These are phyloP conservation scores for Clarireedia paspali DNA, from an alignment of 2,329 filamentous ascomycete species.

Conservation along the genomic window DNA sequence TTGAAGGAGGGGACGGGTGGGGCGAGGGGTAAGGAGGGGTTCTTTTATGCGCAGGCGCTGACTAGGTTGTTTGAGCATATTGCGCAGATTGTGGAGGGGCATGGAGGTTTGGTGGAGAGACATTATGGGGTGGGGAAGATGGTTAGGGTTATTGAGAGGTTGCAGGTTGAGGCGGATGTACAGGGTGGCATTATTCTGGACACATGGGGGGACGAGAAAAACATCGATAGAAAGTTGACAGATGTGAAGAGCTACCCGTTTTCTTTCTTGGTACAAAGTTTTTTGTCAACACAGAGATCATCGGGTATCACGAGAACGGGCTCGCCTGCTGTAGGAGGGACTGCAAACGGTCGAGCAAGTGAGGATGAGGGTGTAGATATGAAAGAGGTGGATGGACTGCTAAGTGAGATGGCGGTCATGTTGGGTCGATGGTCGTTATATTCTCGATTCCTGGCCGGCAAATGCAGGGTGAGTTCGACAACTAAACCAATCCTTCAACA, in stretches of 20 bases:
- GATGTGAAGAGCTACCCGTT: constrained; percentile 98
- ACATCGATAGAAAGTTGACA: constrained; percentile 76
- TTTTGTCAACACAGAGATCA: constrained; percentile 62
- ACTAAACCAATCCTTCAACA: constrained; percentile 18
- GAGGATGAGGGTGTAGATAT: constrained; percentile 94
- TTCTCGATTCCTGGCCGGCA: constrained; percentile 77
- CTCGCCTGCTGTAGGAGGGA: constrained; percentile 62
- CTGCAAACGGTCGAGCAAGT: constrained; percentile 49
- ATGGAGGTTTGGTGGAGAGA: constrained; percentile 82
- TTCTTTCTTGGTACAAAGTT: constrained; percentile 93
- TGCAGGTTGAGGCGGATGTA: constrained; percentile 91
- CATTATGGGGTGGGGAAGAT: constrained; percentile 93
- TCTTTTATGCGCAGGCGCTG: constrained; percentile 86
- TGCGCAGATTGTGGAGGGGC: constrained; percentile 88
- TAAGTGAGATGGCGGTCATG: constrained; percentile 88
- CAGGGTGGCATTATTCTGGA: constrained; percentile 95
- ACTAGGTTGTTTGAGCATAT: constrained; percentile 96
- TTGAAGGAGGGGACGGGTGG: constrained; percentile 52
- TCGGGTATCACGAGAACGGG: constrained; percentile 60
- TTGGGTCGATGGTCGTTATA: constrained; percentile 90
- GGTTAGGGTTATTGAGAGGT: constrained; percentile 83
- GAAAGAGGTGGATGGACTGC: constrained; percentile 84
- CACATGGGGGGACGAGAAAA: constrained; percentile 87
- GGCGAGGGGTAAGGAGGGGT: constrained; percentile 52
- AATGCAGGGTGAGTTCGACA: constrained; percentile 60